Base-by-base conservation (phyloP, 495 filamentous ascomycete species). In the Aspergillus ellipticus region DNA sequence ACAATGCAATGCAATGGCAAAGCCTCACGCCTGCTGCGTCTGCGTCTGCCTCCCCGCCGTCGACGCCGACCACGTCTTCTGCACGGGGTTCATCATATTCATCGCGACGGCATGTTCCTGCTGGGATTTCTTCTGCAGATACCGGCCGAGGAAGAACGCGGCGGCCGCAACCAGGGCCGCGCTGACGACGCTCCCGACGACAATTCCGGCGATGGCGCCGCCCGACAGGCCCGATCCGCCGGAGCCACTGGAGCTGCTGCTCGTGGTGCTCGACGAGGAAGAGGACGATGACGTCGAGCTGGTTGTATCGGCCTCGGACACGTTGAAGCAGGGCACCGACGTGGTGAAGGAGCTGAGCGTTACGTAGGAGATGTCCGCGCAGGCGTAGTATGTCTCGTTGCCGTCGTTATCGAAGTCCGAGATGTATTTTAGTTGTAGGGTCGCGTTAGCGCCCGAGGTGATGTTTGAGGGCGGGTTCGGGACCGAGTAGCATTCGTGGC, bases 401-500 rank as follows among this genome's bases (percentile, higher is more conserved):
- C 64, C 65, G 47, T 62, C 77, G 0, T 64, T 67, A 52, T 77
- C 76, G 10, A 72, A 67, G 21, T 73, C 74, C 0, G 74, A 73
- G 43, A 69, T 70, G 58, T 81, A 81, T 35, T 74, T 70, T 29
- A 82, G 59, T 52, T 81, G 78, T 51, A 81, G 77, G 10, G 79
- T 82, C 0, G 79, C 79, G 29, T 80, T 79, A 26, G 64, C 63
- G 28, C 78, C 79, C 0, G 68, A 66, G 5, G 59, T 49, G 7
- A 74, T 65, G 29, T 62, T 66, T 11, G 56, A 54, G 3, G 75
- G 66, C 29, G 74, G 60, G 20, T 70, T 66, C 16, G 73, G 70
- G 4, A 80, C 61, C 22, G 73, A 68, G 62, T 82, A 80, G 58
- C 79, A 82, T 55, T 78, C 71, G 54, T 82, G 79, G 15, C 76